Evolutionary conservation across 306 rosid species (phyloP), one percentile per base, ranked within the genome.

Genomic region (Sophora flavescens): DNA sequence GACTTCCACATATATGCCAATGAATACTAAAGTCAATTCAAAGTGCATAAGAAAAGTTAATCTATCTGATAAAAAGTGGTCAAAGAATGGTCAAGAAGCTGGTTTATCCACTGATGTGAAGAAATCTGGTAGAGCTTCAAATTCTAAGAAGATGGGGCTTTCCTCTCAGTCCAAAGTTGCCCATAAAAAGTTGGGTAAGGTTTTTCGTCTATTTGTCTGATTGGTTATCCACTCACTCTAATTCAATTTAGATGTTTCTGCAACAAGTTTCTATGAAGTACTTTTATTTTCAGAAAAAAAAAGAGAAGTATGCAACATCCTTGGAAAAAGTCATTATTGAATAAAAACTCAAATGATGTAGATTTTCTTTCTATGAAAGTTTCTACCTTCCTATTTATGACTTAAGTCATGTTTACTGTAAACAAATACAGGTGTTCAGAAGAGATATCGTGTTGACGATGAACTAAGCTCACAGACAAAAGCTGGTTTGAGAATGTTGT

Each of bases 401-500:
- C n/a, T n/a, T n/a, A n/a, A n/a, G n/a, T n/a, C n/a, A n/a, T n/a
- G n/a, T n/a, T n/a, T n/a, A n/a, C n/a, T n/a, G n/a, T 80, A 26
- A 80, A 81, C 81, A 71, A 83, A 44, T 71, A 81, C 86, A 89
- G 98, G 65, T 71, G 75, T 64, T 80, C 85, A 67, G 63, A 78
- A 89, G 85, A 86, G 78, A 76, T 86, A 79, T 68, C 84, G 81
- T 67, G 84, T 85, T 15, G 91, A 90, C 75, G 93, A 89, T 76
- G 93, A 90, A 42, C 77, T 83, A 28, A 78, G 82, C 79, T 72
- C 90, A 16, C 86, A 89, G 68, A 88, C 86, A 63, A 84, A 82
- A 69, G 87, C 89, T 75, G 88, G 91, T 73, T 87, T 85, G 90
- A 83, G 93, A 83, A 87, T 85, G 91, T 80, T 84, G 93, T 78